Conservation (phyloP, 768 basidiomycete species). For the Agaricus subrufescens region DNA sequence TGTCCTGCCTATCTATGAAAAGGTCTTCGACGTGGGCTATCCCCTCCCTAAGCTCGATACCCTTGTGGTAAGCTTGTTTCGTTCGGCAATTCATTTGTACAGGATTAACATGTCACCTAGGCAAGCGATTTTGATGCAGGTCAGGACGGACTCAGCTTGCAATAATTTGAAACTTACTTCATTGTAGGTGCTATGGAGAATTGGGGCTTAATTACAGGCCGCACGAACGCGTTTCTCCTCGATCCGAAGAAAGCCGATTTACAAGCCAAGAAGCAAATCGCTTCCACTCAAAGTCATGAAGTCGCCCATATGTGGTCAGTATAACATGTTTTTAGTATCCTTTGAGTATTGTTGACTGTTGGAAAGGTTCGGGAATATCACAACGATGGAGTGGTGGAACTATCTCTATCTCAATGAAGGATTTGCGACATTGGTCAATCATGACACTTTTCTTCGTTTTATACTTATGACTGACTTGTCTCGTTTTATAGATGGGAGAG, state of each 20-base stretch:
- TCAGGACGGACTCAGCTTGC: constrained; percentile 16
- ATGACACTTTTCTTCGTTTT: background rate
- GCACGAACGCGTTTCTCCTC: constrained; percentile 75
- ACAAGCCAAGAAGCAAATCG: constrained; percentile 74
- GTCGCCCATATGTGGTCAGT: constrained; percentile 77
- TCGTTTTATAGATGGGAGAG: constrained; percentile 67
- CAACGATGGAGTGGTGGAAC: constrained; percentile 93
- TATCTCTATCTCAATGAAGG: constrained; percentile 83
- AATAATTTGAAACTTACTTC: background rate
- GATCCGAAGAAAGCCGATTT: constrained; percentile 75
- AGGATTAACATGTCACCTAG: constrained; percentile 19
- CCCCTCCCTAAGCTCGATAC: constrained; percentile 95
- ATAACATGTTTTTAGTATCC: too few relatives aligned
- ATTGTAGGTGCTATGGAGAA: constrained; percentile 84
- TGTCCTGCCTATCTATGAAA: constrained; percentile 87
- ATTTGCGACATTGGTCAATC: constrained; percentile 76
- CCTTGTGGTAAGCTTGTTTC: constrained; percentile 53
- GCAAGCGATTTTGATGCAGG: constrained; percentile 88
- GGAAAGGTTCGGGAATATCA: constrained; percentile 85
- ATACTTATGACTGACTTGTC: constrained; percentile 3
- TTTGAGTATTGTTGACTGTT: background rate
- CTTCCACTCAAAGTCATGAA: constrained; percentile 78
- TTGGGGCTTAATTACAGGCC: constrained; percentile 89
- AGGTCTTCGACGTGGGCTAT: constrained; percentile 88
- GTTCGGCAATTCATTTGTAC: background rate